Base-by-base conservation (phyloP, 192 early-diverging fungal genomes). In the Neocallimastix lanati region DNA sequence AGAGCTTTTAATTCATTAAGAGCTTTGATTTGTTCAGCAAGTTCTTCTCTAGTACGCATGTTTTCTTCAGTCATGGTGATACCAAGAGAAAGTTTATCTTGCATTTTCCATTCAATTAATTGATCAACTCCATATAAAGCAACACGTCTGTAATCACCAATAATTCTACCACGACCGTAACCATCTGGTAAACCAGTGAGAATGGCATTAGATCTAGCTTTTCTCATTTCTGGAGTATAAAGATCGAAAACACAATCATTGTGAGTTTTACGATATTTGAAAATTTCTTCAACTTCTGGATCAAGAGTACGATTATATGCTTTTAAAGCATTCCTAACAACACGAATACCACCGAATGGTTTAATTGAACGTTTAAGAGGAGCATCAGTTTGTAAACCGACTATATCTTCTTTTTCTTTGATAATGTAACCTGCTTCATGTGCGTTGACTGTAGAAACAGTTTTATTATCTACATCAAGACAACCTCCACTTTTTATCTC, bases 81-180 rank as follows among this genome's bases (percentile, higher is more conserved):
- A 7, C 80, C 81, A 25, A 81, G 79, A 33, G 21, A 79, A 80
- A 79, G 80, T 14, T 81, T 81, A 76, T 81, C 80, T 30, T 27
- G 28, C n/a, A 76, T 30, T 81, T 81, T 81, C 29, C 29, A 29
- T 29, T 29, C 5, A 79, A 81, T 82, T 25, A 81, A 81, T 25
- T 29, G 37, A 30, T 81, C 80, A 27, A 81, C 76, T 9, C 80
- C 80, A 81, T 81, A 81, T 30, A 81, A 76, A 12, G 80, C 80
- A 81, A 81, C 80, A n/a, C 80, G 80, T 28, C 80, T 79, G 80
- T 81, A 81, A 29, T 81, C 80, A 27, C 80, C 80, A 77, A 81
- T 81, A 29, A 81, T 81, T 29, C 80, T 79, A 25, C 80, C 80
- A 58, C 80, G 79, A n/a, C 80, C 80, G 14, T 81, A 81, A 29